Conservation (phyloP, 2,329 filamentous ascomycete genomes). For the Paraphaeosphaeria sporulosa region DNA sequence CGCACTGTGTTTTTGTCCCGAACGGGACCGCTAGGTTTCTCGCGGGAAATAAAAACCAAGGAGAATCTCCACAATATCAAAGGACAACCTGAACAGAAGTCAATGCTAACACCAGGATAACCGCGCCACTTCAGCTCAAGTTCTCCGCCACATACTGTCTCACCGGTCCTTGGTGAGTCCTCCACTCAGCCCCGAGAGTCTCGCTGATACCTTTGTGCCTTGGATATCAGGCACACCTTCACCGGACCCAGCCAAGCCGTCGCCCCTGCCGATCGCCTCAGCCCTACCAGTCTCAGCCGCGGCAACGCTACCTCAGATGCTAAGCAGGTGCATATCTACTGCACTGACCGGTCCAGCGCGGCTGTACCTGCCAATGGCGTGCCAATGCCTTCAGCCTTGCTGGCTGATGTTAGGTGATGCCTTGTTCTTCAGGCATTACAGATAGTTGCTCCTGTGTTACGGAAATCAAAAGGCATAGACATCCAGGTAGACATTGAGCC, state of each 20-base stretch:
- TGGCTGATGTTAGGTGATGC: background rate
- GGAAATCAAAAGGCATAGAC: too few species aligned
- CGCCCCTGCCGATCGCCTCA: slow-evolving; percentile 2
- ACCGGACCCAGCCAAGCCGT: background rate
- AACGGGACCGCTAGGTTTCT: too few species aligned
- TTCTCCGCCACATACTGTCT: background rate
- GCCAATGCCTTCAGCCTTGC: background rate
- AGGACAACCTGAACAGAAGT: background rate
- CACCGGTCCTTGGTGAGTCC: background rate
- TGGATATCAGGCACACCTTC: background rate
- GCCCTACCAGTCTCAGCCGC: background rate
- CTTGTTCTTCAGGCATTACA: background rate
- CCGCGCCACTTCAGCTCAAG: background rate
- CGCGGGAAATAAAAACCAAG: background rate
- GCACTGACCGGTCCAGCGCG: background rate
- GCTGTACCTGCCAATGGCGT: background rate
- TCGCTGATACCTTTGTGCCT: background rate
- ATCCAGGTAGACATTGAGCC: too few species aligned
- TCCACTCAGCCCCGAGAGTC: background rate
- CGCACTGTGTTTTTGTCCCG: too few species aligned
- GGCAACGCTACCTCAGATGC: background rate
- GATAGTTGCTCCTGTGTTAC: background rate
- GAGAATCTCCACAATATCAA: background rate
- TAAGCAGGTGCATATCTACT: background rate
- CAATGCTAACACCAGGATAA: background rate